Evolutionary conservation across 208 protist species (phyloP).

Genomic region (Paratrypanosoma confusum): DNA sequence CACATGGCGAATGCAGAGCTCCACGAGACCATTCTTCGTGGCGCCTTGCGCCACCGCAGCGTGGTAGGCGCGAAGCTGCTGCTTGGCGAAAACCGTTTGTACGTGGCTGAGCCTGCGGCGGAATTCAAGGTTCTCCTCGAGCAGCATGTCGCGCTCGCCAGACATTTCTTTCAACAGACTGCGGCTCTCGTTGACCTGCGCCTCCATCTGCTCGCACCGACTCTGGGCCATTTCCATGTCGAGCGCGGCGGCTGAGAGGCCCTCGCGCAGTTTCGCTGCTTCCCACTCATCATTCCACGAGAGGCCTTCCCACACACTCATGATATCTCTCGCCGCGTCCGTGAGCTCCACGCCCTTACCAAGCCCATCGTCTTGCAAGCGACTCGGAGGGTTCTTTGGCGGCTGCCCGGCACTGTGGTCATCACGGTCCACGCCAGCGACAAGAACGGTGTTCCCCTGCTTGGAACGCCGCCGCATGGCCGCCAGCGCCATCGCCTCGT

Average conservation of each 20-base stretch:
- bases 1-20: constrained; percentile 43
- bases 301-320: constrained; percentile 61
- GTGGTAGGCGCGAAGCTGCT: constrained; percentile 71
- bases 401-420: no score
- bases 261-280: constrained; percentile 61
- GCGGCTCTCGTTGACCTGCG: constrained; percentile 43
- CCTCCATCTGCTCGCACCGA: constrained; percentile 49
- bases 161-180: constrained; percentile 19
- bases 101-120: constrained; percentile 60
- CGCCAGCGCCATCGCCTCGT: constrained; percentile 54
- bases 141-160: constrained; percentile 60
- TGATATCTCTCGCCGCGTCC: constrained; percentile 17
- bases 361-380: background rate
- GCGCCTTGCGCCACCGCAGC: constrained; percentile 9
- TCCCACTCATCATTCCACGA: constrained; percentile 74
- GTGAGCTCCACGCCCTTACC: background rate
- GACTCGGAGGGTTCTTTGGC: no score
- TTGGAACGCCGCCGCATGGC: constrained; percentile 46
- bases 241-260: constrained; percentile 58
- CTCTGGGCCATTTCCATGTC: constrained; percentile 74
- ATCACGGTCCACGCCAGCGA: no score
- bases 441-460: no score
- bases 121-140: constrained; percentile 75
- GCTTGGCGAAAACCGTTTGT: constrained; percentile 78
- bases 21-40: constrained; percentile 22